Conservation (phyloP, 192 early-diverging fungal genomes). For the Entomortierella chlamydospora region DNA sequence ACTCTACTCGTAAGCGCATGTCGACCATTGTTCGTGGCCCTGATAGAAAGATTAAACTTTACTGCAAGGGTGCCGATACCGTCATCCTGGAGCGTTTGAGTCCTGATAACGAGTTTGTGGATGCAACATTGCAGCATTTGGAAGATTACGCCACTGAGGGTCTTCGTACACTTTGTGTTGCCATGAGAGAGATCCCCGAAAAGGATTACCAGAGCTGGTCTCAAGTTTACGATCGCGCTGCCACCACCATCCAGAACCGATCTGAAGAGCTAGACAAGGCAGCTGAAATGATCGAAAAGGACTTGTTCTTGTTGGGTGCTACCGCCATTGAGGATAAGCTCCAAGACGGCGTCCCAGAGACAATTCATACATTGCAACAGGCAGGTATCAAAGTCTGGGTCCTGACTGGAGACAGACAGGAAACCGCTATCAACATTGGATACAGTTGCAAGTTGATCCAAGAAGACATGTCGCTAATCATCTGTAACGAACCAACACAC, state of each 20-base stretch:
- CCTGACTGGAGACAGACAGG: conserved; percentile 96
- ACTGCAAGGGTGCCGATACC: conserved; percentile 98
- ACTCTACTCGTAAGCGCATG: conserved; percentile 99
- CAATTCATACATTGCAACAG: conserved; percentile 93
- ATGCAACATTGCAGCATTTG: conserved; percentile 76
- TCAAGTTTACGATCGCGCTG: conserved; percentile 84
- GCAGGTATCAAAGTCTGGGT: conserved; percentile 99
- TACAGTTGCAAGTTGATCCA: conserved; percentile 96
- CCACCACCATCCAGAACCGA: conserved; percentile 92
- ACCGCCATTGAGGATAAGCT: conserved; percentile 99
- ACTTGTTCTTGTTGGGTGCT: conserved; percentile 91
- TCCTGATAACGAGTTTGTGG: conserved; percentile 77
- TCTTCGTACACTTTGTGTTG: conserved; percentile 94
- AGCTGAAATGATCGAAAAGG: conserved; percentile 95
- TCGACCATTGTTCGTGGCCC: conserved; percentile 89
- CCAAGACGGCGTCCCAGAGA: conserved; percentile 98
- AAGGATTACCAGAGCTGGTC: conserved; percentile 91
- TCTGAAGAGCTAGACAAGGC: conserved; percentile 89
- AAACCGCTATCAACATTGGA: conserved; percentile 99
- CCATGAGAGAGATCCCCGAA: conserved; percentile 90
- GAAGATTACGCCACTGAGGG: conserved; percentile 98
- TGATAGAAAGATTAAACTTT: conserved; percentile 88
- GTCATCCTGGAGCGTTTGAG: conserved; percentile 94
- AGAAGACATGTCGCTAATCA: conserved; percentile 95
- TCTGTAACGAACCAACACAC: conserved; percentile 92